Evolutionary conservation across 176 grass and related monocot species (phyloP).

Genomic region (Oryza meridionalis): DNA sequence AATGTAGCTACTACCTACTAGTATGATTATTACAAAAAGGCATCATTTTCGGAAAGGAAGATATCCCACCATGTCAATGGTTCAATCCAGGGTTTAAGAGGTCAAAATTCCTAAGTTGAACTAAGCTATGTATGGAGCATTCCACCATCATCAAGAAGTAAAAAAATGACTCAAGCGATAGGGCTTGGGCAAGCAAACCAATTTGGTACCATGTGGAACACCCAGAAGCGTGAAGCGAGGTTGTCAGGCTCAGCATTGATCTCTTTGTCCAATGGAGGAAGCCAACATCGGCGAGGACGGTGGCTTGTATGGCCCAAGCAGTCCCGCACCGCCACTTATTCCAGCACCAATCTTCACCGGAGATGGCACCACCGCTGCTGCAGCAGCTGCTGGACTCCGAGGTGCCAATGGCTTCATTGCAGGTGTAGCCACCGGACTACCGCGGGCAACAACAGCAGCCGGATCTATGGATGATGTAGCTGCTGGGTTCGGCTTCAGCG

Average conservation of each 20-base stretch:
- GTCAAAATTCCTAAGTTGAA: background rate
- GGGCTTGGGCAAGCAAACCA: background rate
- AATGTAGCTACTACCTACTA: too few relatives aligned
- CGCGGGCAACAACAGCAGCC: background rate
- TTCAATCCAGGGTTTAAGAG: background rate
- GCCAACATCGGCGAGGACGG: background rate
- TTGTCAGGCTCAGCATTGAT: background rate
- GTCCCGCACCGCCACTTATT: background rate
- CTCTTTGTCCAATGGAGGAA: background rate
- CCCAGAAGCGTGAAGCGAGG: background rate
- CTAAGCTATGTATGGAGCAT: background rate
- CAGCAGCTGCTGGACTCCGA: background rate
- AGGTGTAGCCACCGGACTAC: conserved; percentile 5
- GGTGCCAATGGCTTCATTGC: background rate
- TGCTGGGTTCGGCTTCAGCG: background rate
- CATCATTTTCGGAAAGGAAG: background rate
- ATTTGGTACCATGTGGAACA: conserved; percentile 28
- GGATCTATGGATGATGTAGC: background rate
- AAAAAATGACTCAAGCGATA: background rate
- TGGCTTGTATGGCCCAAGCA: conserved; percentile 43
- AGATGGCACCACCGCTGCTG: background rate
- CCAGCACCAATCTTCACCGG: background rate
- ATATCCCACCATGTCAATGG: background rate
- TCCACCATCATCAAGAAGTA: background rate
- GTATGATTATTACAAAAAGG: too few relatives aligned